Base-by-base conservation (phyloP, 768 basidiomycete species). In the Agaricus subrufescens region DNA sequence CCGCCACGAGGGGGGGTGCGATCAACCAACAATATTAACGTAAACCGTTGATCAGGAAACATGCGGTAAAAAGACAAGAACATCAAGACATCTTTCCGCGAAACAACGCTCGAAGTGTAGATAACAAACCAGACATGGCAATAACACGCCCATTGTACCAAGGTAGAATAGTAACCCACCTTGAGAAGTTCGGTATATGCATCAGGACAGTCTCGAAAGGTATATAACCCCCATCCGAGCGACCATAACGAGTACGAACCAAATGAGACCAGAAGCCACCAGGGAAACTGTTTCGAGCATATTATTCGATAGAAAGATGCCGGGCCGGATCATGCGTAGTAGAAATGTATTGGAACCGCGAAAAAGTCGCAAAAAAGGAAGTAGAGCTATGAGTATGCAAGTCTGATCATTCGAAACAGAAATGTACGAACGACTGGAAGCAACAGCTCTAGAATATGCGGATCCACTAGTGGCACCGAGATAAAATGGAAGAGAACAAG, bases 251-350 rank as follows among this genome's bases (percentile, higher is more conserved):
- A 86, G 66, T 89, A 92, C 1, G 89, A 83, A 11, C 91, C 91
- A 60, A 90, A 90, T 1, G 85, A 74, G 2, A 92, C 85, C 11
- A 92, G 78, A 8, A 89, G 64, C 89, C 89, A 91, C 86, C 87
- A 93, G 2, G 90, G 89, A 30, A 91, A 68, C 90, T 91, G n/a
- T 42, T 34, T 42, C 12, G 19, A 42, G 12, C 12, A 42, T 19
- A 15, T 14, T 15, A 4, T 14, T 3, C 40, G 2, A 42, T 7
- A 19, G 14, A 5, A 15, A 12, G 12, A 42, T 10, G 5, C 12
- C 7, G 15, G n/a, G n/a, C 19, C 40, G 40, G 19, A 15, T n/a
- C 19, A 19, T 12, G 19, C 12, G 10, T 42, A 19, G 40, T 12
- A 8, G 14, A 38, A 19, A 42, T 42, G 2, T 19, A 2, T 12